Evolutionary conservation across 2,329 filamentous ascomycete species (phyloP), one percentile per base, ranked within the genome.

Genomic region (Colletotrichum lini): DNA sequence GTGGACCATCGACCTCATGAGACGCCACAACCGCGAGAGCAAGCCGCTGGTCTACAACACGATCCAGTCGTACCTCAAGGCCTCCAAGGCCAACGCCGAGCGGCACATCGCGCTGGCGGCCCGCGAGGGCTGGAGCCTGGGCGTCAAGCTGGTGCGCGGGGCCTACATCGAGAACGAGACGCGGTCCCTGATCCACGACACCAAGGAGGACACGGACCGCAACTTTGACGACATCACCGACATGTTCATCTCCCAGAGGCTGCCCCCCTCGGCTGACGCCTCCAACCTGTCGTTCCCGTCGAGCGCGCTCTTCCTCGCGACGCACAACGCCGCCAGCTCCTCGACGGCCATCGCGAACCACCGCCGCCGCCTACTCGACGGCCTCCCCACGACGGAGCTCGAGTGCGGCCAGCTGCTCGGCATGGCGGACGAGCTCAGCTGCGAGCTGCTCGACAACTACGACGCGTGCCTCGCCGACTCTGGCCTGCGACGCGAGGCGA

Each of bases 371-470:
- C 83, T 88, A 65, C 85, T 86, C 74, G 84, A 73, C 10, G 84
- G 83, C 21, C 77, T 75, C 15, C 81, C 83, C 73, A 82, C 82
- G 77, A 82, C 81, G 0, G 79, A 79, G 35, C 77, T 85, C 64
- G 80, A 82, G 2, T 85, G 84, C 53, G 75, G 77, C 1, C 78
- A 80, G 57, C 74, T 77, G 10, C 71, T 74, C 65, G 74, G 96
- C 47, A 98, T 98, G 95, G 96, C 96, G 2, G 96, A 98, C 76
- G 95, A 98, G 79, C 90, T 98, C 65, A 94, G 92, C 79, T 91
- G 89, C 78, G 88, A 91, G 79, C 81, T 92, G 26, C 78, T 87
- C 38, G 68, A 71, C 18, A 71, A 71, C 58, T 71, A 71, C 47
- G 68, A 71, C 26, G 26, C 45, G 0, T 71, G 68, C 30, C 52